These are phyloP conservation scores for Ceratocystiopsis sp. DNA, from an alignment of 2,329 filamentous ascomycete genomes.

Conservation along the genomic window DNA sequence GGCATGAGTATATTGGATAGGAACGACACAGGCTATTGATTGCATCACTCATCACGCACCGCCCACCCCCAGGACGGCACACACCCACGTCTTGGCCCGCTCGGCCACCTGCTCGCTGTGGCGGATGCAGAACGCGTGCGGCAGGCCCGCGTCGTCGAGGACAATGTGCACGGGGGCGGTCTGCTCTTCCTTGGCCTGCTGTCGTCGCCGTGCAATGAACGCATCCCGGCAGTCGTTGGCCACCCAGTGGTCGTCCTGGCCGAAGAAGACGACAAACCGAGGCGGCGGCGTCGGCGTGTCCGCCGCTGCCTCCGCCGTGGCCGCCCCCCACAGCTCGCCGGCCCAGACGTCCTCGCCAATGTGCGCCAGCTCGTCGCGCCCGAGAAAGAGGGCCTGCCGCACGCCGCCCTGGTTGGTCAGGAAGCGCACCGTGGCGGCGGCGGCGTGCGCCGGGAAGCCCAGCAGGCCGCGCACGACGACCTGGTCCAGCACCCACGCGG, in stretches of 20 bases:
- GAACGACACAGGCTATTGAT: too few species aligned
- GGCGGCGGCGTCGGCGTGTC: constrained; percentile 13
- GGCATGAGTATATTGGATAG: too few species aligned
- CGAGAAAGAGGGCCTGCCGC: constrained; percentile 41
- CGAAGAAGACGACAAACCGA: constrained; percentile 44
- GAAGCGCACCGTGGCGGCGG: constrained; percentile 33
- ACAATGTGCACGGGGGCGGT: constrained; percentile 27
- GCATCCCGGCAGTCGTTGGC: constrained; percentile 35
- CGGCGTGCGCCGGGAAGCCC: constrained; percentile 31
- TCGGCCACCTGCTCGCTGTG: constrained; percentile 32
- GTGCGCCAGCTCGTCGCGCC: constrained; percentile 39
- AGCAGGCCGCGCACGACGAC: constrained; percentile 20
- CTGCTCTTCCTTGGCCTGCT: constrained; percentile 9
- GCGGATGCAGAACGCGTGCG: constrained; percentile 44
- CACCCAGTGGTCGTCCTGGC: constrained; percentile 45
- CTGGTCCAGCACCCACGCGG: constrained; percentile 22
- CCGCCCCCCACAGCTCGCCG: constrained; percentile 37
- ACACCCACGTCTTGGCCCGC: constrained; percentile 29
- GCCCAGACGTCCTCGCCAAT: constrained; percentile 44
- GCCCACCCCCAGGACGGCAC: too few species aligned
- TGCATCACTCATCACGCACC: too few species aligned
- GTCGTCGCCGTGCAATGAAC: constrained; percentile 27
- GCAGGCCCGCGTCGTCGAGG: constrained; percentile 36
- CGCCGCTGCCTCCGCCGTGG: constrained; percentile 8
- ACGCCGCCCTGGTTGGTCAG: constrained; percentile 39